Conservation (phyloP, 805 yeast genomes). For the Myxozyma lipomycoides region DNA sequence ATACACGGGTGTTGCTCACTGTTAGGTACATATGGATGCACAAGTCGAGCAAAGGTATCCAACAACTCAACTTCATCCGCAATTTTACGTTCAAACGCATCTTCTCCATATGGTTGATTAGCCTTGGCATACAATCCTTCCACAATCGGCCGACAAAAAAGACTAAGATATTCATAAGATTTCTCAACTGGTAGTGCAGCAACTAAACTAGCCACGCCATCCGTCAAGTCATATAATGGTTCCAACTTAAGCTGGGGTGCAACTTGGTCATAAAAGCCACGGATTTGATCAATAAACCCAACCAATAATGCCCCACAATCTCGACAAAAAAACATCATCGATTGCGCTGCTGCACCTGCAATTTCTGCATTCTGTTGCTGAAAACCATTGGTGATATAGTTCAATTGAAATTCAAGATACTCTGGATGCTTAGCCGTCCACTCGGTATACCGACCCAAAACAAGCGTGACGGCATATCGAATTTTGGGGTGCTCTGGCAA, state of each 20-base stretch:
- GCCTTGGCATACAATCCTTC: constrained; percentile 33
- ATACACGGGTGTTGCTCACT: constrained; percentile 47
- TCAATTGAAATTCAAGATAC: constrained; percentile 72
- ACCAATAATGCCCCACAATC: constrained; percentile 67
- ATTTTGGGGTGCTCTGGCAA: constrained; percentile 83
- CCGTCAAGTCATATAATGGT: constrained; percentile 74
- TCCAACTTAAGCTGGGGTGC: constrained; percentile 55
- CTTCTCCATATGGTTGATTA: constrained; percentile 34
- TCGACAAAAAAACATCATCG: constrained; percentile 89
- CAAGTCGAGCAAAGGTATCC: constrained; percentile 54
- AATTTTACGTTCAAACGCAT: constrained; percentile 44
- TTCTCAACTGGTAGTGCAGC: constrained; percentile 51
- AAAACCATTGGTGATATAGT: constrained; percentile 78
- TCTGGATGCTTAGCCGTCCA: constrained; percentile 90
- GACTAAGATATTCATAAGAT: constrained; percentile 50
- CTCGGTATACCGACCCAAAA: constrained; percentile 91
- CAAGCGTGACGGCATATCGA: constrained; percentile 88
- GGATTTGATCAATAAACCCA: constrained; percentile 67
- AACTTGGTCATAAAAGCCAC: constrained; percentile 62
- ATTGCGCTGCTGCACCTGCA: constrained; percentile 83
- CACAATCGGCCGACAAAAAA: constrained; percentile 66
- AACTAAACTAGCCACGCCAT: constrained; percentile 84
- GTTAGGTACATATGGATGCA: constrained; percentile 42
- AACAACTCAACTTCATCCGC: constrained; percentile 75
- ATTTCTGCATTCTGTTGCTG: constrained; percentile 46